Evolutionary conservation across 345 rosid species (phyloP), one percentile per base, ranked within the genome.

Genomic region (Xanthoceras sorbifolium): DNA sequence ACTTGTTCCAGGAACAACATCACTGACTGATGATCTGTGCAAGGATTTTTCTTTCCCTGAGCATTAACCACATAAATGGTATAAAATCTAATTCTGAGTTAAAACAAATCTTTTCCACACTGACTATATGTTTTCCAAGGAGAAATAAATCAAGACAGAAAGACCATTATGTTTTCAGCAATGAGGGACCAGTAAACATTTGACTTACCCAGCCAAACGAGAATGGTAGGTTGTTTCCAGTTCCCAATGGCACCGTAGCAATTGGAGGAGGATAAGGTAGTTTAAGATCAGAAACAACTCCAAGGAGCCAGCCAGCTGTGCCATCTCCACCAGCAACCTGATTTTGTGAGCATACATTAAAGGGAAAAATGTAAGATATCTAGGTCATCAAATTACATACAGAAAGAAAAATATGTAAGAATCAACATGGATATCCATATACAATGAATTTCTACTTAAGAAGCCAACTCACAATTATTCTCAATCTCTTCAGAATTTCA

Each of bases 301-400:
- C 93, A 32, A 91, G 92, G 55, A 91, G 85, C 96, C 93, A 91
- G 74, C 93, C 79, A 22, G 93, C 93, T 5, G 96, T 91, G 70
- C 96, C 93, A 82, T 91, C 96, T 54, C 93, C 93, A 25, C 93
- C 96, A 12, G 92, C 96, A 83, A 89, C 93, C 96, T 91, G 75
- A 81, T 46, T 26, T 76, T 23, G 18, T 26, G 32, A 52, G 52
- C 60, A 65, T 26, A 38, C 14, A 70, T 73, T 71, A 79, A n/a
- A n/a, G 77, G 79, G 44, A 69, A 6, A 48, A 22, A 57, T 9
- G 57, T 10, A 20, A 40, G 5, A 67, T 31, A 73, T 4, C 11
- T 1, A 3, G 1, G 40, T 12, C 22, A 22, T 36, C 40, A 42
- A 38, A 71, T 11, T 40, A 32, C 57, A 34, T 26, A 11, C 4